These are phyloP conservation scores for Casuarina glauca DNA, from an alignment of 306 rosid species.

Conservation along the genomic window DNA sequence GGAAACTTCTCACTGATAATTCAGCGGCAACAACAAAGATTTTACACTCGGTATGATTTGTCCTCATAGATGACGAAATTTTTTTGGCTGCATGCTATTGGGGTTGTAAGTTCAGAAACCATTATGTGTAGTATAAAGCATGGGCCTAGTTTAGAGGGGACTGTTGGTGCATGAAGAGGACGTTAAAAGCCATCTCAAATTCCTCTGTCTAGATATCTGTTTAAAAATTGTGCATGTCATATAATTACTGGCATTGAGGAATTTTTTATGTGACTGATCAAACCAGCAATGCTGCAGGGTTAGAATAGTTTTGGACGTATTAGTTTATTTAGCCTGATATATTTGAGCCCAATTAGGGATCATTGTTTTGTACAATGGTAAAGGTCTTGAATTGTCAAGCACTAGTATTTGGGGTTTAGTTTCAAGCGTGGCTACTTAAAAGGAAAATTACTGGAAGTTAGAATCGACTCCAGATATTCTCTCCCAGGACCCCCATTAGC, in stretches of 20 bases:
- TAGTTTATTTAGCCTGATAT: background rate
- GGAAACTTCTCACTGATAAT: slow-evolving; percentile 88
- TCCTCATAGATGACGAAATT: background rate
- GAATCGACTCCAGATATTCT: background rate
- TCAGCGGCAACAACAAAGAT: slow-evolving; percentile 70
- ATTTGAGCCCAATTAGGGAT: background rate
- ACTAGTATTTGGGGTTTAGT: background rate
- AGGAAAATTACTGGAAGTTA: background rate
- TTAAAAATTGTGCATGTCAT: background rate
- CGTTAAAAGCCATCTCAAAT: background rate
- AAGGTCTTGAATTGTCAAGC: background rate
- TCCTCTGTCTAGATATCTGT: background rate
- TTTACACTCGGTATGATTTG: slow-evolving; percentile 64
- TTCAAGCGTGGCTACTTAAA: background rate
- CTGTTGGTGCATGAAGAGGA: background rate
- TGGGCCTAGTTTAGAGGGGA: slow-evolving; percentile 11
- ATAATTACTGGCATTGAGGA: background rate
- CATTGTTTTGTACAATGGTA: background rate
- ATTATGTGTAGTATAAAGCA: background rate
- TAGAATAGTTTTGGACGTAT: background rate
- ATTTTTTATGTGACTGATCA: background rate
- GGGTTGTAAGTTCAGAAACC: background rate
- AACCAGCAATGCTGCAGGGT: background rate
- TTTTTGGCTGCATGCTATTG: background rate
- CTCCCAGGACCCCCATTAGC: background rate